phyloP scores from a whole-genome alignment of 352 stramenopile genomes.

The Thalassiosira oceanica region DNA sequence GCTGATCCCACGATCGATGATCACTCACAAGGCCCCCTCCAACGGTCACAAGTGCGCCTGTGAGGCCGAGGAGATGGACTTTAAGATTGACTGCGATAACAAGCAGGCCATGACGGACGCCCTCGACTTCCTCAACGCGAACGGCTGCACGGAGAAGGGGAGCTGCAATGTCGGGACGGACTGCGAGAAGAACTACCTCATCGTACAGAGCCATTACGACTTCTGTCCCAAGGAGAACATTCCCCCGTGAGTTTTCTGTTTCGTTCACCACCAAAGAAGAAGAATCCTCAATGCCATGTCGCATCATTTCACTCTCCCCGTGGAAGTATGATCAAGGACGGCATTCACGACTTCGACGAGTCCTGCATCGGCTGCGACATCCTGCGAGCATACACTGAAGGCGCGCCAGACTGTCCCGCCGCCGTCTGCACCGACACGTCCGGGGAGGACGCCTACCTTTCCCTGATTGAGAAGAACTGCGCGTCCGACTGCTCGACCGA shows the following conservation, averaged over 20 bases:
- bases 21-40: no score
- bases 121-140: no score
- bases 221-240: conserved; percentile 28
- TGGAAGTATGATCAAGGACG: conserved; percentile 40
- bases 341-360: conserved; percentile 42
- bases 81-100: conserved; percentile 37
- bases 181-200: no score
- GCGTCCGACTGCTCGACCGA: conserved; percentile 24
- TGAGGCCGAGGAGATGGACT: conserved; percentile 26
- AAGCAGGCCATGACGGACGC: no score
- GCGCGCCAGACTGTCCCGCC: conserved; percentile 19
- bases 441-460: conserved; percentile 29
- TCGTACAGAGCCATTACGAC: conserved; percentile 40
- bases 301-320: no score
- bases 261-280: no score
- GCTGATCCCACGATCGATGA: no score
- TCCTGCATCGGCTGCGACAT: conserved; percentile 23
- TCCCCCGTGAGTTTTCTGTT: no score
- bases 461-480: conserved; percentile 25
- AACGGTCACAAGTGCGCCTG: conserved; percentile 30
- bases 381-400: conserved; percentile 3
- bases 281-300: no score
- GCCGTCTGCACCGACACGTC: conserved; percentile 8
- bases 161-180: no score
- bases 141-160: no score